Percentiles rank a stretch among this genome's conserved stretches.
Conservation (phyloP, 345 rosid species). For the Rubroshorea leprosula region DNA sequence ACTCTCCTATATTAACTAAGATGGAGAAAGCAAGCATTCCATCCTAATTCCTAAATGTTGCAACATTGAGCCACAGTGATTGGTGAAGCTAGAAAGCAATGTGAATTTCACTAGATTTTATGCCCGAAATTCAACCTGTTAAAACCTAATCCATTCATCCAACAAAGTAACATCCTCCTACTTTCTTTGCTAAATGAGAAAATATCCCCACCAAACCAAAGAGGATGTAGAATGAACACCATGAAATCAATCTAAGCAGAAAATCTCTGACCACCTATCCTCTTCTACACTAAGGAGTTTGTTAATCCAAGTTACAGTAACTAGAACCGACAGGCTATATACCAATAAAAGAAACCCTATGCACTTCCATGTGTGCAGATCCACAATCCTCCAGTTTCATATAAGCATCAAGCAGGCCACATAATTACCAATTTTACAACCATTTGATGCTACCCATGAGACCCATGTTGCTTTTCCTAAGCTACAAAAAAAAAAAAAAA, state of each 20-base stretch:
- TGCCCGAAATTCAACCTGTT: background rate
- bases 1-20: background rate
- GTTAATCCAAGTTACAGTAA: background rate
- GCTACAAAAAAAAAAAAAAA: background rate
- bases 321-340: no score
- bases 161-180: no score
- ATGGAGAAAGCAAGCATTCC: background rate
- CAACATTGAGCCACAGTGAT: background rate
- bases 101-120: background rate
- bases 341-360: no score
- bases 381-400: background rate
- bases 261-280: background rate
- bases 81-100: background rate
- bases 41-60: background rate
- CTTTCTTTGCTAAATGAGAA: no score
- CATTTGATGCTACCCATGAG: background rate
- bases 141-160: no score
- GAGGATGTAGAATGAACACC: background rate
- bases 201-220: no score
- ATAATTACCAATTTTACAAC: conserved; percentile 2
- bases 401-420: background rate
- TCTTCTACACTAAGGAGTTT: background rate
- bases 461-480: background rate
- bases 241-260: conserved; percentile 4
- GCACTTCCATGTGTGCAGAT: no score